Conservation (phyloP, 2,329 filamentous ascomycete species). For the Monosporascus sp. region DNA sequence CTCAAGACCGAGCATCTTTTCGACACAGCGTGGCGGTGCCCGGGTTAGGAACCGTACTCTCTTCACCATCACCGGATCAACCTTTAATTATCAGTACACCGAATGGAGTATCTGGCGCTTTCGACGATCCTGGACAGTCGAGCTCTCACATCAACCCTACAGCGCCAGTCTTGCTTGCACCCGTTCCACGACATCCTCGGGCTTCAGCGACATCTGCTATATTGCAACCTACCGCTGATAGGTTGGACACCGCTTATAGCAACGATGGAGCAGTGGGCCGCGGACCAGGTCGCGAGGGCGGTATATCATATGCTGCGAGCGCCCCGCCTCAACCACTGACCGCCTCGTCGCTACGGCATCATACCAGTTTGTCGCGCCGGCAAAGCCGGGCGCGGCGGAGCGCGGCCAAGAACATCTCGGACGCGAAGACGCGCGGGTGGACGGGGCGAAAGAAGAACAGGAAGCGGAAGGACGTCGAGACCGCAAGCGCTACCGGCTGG, state of each 20-base stretch:
- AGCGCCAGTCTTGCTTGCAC: slow-evolving; percentile 46
- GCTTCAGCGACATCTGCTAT: slow-evolving; percentile 28
- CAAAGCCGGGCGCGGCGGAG: slow-evolving; percentile 54
- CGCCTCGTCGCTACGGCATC: slow-evolving; percentile 32
- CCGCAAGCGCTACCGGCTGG: slow-evolving; percentile 43
- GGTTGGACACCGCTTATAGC: slow-evolving; percentile 51
- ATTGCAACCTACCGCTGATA: slow-evolving; percentile 43
- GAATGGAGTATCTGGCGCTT: slow-evolving; percentile 47
- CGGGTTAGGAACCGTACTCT: slow-evolving; percentile 4
- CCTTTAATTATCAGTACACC: slow-evolving; percentile 59
- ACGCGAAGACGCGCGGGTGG: slow-evolving; percentile 56
- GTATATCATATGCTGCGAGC: not conserved
- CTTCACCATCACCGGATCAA: slow-evolving; percentile 36
- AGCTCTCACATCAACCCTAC: slow-evolving; percentile 23
- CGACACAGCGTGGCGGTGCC: slow-evolving; percentile 12
- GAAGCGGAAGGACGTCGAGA: slow-evolving; percentile 34
- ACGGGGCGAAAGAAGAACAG: slow-evolving; percentile 32
- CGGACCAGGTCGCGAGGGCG: no score
- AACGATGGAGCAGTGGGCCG: slow-evolving; percentile 5
- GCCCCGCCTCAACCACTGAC: slow-evolving; percentile 30
- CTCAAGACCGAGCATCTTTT: slow-evolving; percentile 13
- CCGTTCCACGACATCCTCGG: slow-evolving; percentile 46
- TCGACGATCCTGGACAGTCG: slow-evolving; percentile 37
- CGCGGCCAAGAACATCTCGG: slow-evolving; percentile 56
- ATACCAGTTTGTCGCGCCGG: slow-evolving; percentile 39